These are phyloP conservation scores for Ceratobasidium sp. DNA, from an alignment of 1,284 basidiomycete species.

Conservation along the genomic window DNA sequence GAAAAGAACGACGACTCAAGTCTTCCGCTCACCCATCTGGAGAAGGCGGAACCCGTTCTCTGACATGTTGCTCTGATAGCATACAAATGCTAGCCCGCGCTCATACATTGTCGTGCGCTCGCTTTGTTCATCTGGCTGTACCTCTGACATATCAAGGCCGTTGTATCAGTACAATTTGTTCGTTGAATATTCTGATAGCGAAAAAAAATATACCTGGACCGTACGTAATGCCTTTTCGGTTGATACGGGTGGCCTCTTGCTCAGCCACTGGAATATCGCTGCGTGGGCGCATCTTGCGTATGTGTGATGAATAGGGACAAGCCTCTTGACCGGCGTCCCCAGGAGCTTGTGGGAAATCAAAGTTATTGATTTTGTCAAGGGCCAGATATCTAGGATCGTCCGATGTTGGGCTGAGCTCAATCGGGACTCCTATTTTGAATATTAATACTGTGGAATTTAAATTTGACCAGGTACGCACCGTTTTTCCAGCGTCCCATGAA, in stretches of 20 bases:
- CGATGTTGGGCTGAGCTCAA: conserved; percentile 54
- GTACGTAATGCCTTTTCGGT: conserved; percentile 4
- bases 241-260: not conserved
- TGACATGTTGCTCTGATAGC: not conserved
- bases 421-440: conserved; percentile 57
- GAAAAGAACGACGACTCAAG: conserved; percentile 38
- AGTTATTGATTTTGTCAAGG: conserved; percentile 44
- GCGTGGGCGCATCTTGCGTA: conserved; percentile 24
- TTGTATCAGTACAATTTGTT: not conserved
- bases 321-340: not conserved
- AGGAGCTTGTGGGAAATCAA: not conserved
- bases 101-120: not conserved
- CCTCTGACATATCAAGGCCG: not conserved
- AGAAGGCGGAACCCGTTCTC: not conserved
- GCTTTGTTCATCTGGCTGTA: not conserved
- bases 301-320: conserved; percentile 5
- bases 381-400: conserved; percentile 54
- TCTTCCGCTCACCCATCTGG: not conserved
- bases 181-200: not conserved
- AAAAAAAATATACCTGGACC: not conserved
- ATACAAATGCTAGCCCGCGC: conserved; percentile 9
- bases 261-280: not conserved
- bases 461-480: not conserved
- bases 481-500: conserved; percentile 10
- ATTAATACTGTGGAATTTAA: not conserved